Percentiles rank a stretch among this genome's conserved stretches.
These are phyloP conservation scores for Aspergillus udagawae DNA, from an alignment of 2,329 filamentous ascomycete species.

Conservation along the genomic window DNA sequence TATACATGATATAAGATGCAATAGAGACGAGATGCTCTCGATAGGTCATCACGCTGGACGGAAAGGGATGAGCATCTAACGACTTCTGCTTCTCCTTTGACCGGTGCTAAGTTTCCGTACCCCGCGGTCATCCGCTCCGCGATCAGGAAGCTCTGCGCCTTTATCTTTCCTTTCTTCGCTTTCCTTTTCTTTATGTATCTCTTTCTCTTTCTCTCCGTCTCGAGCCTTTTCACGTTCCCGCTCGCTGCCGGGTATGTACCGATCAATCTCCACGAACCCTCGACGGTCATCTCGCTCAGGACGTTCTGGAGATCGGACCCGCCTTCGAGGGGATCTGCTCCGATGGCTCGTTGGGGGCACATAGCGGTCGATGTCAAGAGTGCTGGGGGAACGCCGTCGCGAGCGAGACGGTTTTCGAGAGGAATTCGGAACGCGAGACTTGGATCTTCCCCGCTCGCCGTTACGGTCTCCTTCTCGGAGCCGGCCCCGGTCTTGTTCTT, in stretches of 20 bases:
- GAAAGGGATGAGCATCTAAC: neutral
- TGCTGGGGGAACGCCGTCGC: slow-evolving; percentile 27
- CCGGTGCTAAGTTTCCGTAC: neutral
- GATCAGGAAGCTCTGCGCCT: slow-evolving; percentile 15
- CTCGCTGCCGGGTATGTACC: slow-evolving; percentile 41
- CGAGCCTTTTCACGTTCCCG: slow-evolving; percentile 24
- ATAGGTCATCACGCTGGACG: neutral
- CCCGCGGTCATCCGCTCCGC: neutral
- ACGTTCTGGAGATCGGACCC: slow-evolving; percentile 34
- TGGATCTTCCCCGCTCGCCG: slow-evolving; percentile 12
- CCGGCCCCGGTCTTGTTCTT: slow-evolving; percentile 5
- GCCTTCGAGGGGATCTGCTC: slow-evolving; percentile 39
- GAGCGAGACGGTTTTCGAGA: slow-evolving; percentile 29
- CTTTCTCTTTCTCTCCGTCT: slow-evolving; percentile 14
- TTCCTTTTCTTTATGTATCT: slow-evolving; percentile 6
- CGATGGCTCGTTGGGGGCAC: slow-evolving; percentile 39
- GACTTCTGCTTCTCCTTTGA: neutral
- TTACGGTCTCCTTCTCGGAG: slow-evolving; percentile 17
- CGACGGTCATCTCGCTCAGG: slow-evolving; percentile 30
- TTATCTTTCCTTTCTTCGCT: slow-evolving; percentile 16
- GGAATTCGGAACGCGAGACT: slow-evolving; percentile 14
- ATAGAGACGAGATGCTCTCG: neutral
- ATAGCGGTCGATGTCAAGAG: slow-evolving; percentile 43
- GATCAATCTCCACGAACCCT: slow-evolving; percentile 39
- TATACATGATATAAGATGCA: neutral